These are phyloP conservation scores for Vigna trinervia DNA, from an alignment of 306 rosid species.

Conservation along the genomic window DNA sequence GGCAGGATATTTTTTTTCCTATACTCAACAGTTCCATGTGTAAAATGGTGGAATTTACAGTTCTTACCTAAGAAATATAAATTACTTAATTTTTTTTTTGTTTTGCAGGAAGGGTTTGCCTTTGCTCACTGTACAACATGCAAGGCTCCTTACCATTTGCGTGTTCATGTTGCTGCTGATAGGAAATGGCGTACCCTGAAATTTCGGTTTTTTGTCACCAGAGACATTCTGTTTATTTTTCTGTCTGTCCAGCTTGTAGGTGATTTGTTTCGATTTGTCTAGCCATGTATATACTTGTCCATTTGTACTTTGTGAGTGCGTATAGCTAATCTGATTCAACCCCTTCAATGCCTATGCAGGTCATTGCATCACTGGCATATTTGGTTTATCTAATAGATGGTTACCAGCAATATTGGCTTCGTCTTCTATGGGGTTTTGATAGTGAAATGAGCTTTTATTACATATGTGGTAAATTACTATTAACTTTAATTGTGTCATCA, in stretches of 20 bases:
- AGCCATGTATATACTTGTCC: constrained; percentile 7
- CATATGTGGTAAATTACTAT: constrained; percentile 72
- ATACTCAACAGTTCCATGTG: constrained; percentile 10
- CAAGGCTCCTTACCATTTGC: constrained; percentile 95
- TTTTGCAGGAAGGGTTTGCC: constrained; percentile 97
- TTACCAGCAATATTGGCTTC: constrained; percentile 87
- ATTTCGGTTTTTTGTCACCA: constrained; percentile 93
- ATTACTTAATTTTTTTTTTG: constrained; percentile 4
- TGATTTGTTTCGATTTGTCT: constrained; percentile 47
- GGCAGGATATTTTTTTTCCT: constrained; percentile 2
- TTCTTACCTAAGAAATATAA: constrained; percentile 43
- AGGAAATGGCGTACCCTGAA: constrained; percentile 98
- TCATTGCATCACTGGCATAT: constrained; percentile 84
- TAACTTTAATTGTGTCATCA: constrained; percentile 23
- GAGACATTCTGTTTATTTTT: constrained; percentile 93
- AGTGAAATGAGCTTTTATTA: constrained; percentile 87
- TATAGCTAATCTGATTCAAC: constrained; percentile 13
- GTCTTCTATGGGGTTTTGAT: constrained; percentile 86
- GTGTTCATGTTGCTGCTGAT: constrained; percentile 92
- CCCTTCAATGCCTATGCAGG: constrained; percentile 54
- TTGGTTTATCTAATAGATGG: constrained; percentile 85
- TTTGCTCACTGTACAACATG: constrained; percentile 99
- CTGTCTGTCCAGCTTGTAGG: constrained; percentile 90
- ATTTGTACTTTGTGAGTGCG: constrained; percentile 21
- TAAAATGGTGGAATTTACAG: constrained; percentile 14